A percentile compares a stretch with the other conserved stretches of the same genome.
phyloP scores from a whole-genome alignment of 192 early-diverging fungal genomes.

The Mortierella alpina region DNA sequence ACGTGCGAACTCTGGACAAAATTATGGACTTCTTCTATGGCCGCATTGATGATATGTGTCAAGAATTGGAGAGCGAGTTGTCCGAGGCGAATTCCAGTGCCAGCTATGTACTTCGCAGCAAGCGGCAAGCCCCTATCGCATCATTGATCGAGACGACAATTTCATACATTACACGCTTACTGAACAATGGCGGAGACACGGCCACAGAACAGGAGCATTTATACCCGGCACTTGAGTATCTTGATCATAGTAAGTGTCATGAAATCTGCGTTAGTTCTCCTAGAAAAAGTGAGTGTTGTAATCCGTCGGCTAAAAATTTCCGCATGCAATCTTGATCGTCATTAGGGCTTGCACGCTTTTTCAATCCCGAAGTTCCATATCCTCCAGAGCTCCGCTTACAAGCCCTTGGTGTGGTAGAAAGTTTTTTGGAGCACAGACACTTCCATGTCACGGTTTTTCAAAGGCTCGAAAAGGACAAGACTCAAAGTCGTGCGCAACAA shows the following conservation, averaged over 20 bases:
- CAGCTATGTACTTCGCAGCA: not conserved
- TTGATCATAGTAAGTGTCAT: conserved; percentile 32
- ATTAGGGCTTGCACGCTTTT: conserved; percentile 29
- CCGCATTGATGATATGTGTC: conserved; percentile 7
- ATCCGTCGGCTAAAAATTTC: not conserved
- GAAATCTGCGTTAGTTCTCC: too few species aligned
- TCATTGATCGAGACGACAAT: conserved; percentile 9
- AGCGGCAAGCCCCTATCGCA: conserved; percentile 1
- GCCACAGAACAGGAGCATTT: too few species aligned
- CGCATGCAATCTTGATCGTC: not conserved
- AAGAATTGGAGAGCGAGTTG: conserved; percentile 5
- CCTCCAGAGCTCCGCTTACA: conserved; percentile 12
- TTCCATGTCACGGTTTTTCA: too few species aligned
- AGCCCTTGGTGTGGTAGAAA: conserved; percentile 11
- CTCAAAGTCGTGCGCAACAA: too few species aligned
- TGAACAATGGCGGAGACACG: not conserved
- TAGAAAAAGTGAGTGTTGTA: too few species aligned
- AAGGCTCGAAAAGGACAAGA: not conserved
- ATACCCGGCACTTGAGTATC: conserved; percentile 10
- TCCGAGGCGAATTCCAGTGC: not conserved
- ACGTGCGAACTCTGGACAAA: not conserved
- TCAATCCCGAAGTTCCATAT: conserved; percentile 1
- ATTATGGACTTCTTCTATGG: conserved; percentile 26
- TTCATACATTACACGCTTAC: conserved; percentile 17
- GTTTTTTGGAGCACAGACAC: conserved; percentile 19